Evolutionary conservation across 495 filamentous ascomycete species (phyloP).

Genomic region (Daldinia loculata): DNA sequence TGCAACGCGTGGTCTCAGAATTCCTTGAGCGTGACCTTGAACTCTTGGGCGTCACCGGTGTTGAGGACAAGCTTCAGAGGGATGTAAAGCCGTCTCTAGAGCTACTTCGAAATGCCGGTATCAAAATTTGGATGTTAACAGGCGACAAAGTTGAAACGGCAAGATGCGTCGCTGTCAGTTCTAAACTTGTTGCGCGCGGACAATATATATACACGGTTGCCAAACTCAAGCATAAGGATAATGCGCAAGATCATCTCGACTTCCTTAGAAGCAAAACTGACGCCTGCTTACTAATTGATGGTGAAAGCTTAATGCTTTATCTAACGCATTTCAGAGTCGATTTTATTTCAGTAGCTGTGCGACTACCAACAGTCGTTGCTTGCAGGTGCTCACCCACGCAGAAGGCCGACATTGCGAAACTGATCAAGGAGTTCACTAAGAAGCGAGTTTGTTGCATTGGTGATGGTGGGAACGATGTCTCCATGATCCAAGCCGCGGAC

Average conservation of each 20-base stretch:
- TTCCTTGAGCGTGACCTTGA: slow-evolving; percentile 90
- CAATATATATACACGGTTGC: slow-evolving; percentile 96
- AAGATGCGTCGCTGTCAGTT: slow-evolving; percentile 92
- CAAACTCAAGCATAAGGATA: slow-evolving; percentile 78
- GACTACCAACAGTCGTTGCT: slow-evolving; percentile 89
- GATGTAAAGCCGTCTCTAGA: slow-evolving; percentile 96
- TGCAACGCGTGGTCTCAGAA: slow-evolving; percentile 79
- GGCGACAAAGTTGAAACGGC: slow-evolving; percentile 99
- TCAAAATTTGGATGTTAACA: slow-evolving; percentile 99
- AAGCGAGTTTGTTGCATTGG: slow-evolving; percentile 97
- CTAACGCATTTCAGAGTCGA: slow-evolving; percentile 79
- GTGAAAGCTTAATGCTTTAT: slow-evolving; percentile 85
- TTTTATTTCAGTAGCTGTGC: slow-evolving; percentile 89
- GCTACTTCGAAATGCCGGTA: slow-evolving; percentile 94
- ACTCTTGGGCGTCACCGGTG: slow-evolving; percentile 93
- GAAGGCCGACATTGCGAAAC: slow-evolving; percentile 89
- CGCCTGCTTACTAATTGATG: slow-evolving; percentile 90
- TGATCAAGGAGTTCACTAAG: slow-evolving; percentile 91
- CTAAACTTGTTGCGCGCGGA: slow-evolving; percentile 91
- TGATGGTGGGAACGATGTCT: slow-evolving; percentile 97
- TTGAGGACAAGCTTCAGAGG: slow-evolving; percentile 94
- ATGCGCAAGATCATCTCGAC: slow-evolving; percentile 84
- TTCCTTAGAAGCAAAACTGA: slow-evolving; percentile 91
- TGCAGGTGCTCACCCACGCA: slow-evolving; percentile 98
- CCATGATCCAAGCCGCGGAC: slow-evolving; percentile 98